phyloP scores from a whole-genome alignment of 352 stramenopile genomes.

The Globisporangium paroecandrum region DNA sequence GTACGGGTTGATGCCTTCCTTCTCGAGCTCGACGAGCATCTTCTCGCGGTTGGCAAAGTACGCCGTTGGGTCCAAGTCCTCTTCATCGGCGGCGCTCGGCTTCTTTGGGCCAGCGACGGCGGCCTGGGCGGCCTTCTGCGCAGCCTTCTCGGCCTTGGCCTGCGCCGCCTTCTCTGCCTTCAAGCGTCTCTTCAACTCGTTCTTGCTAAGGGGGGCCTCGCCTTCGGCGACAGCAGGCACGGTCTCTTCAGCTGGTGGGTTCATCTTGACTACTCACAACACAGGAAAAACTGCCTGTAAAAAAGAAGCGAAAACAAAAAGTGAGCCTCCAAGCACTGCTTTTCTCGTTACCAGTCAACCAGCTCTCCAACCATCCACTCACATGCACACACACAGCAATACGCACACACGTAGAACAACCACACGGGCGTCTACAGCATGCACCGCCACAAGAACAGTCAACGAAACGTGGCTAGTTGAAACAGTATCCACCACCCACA shows the following conservation, averaged over 20 bases:
- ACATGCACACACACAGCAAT: not conserved
- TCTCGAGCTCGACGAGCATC: constrained; percentile 88
- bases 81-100: constrained; percentile 72
- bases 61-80: constrained; percentile 96
- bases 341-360: not conserved
- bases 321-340: constrained; percentile 2
- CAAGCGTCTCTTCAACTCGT: constrained; percentile 97
- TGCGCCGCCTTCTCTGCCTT: constrained; percentile 94
- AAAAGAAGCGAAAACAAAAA: not conserved
- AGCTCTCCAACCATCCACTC: not conserved
- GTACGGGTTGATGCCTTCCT: constrained; percentile 93
- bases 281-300: not conserved
- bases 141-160: constrained; percentile 93
- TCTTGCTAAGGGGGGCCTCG: constrained; percentile 89
- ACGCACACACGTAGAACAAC: not conserved
- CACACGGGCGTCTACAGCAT: not conserved
- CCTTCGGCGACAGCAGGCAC: constrained; percentile 18
- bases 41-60: constrained; percentile 97
- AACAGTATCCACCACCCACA: not conserved
- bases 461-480: not conserved
- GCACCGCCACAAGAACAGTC: not conserved
- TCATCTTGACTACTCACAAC: constrained; percentile 15
- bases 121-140: constrained; percentile 64
- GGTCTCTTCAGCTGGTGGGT: constrained; percentile 16
- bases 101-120: constrained; percentile 68